Conservation (phyloP, 805 yeast genomes). For the Zygotorulaspora danielsina region DNA sequence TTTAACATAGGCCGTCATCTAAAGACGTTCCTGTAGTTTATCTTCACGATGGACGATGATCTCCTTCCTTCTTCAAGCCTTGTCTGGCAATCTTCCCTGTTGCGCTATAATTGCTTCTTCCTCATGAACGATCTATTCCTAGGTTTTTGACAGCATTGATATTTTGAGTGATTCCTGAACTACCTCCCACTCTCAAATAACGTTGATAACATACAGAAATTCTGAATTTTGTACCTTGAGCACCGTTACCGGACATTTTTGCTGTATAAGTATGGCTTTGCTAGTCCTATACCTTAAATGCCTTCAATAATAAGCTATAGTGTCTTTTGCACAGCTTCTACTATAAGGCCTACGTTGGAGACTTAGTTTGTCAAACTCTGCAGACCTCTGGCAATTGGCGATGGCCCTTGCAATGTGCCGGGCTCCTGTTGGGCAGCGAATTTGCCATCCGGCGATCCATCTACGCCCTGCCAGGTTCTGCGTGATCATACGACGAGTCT, state of each 20-base stretch:
- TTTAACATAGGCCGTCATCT: too few relatives aligned
- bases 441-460: too few relatives aligned
- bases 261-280: slow-evolving; percentile 25
- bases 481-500: too few relatives aligned
- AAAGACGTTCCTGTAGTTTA: too few relatives aligned
- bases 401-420: neutral
- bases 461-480: too few relatives aligned
- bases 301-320: too few relatives aligned
- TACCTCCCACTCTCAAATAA: too few relatives aligned
- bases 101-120: too few relatives aligned
- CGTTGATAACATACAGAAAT: slow-evolving; percentile 80
- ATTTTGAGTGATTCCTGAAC: too few relatives aligned
- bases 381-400: slow-evolving; percentile 1
- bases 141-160: neutral
- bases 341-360: neutral
- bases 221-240: slow-evolving; percentile 99
- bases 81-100: too few relatives aligned
- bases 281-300: neutral
- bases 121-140: neutral
- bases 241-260: slow-evolving; percentile 86
- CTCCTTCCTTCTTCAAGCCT: too few relatives aligned
- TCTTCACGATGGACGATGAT: too few relatives aligned
- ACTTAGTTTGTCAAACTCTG: slow-evolving; percentile 1
- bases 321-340: neutral
- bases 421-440: neutral